Conservation (phyloP, 169 alveolate species). For the Hepatocystis sp. region DNA sequence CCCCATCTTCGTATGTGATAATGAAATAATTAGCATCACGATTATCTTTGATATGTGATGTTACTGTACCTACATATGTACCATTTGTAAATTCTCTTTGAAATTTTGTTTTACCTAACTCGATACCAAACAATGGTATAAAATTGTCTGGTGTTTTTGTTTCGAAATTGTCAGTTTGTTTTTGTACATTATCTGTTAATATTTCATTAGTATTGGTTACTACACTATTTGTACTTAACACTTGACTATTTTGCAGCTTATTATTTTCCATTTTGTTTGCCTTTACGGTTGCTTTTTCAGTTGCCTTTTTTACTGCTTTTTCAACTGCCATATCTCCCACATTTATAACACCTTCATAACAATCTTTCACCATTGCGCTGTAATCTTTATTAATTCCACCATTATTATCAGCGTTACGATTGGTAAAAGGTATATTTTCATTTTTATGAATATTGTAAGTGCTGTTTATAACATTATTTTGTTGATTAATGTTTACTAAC, state of each 20-base stretch:
- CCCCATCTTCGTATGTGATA: slow-evolving; percentile 76
- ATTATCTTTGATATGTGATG: slow-evolving; percentile 64
- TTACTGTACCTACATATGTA: slow-evolving; percentile 69
- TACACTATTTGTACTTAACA: too few relatives aligned
- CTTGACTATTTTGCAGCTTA: too few relatives aligned
- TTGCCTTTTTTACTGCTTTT: too few relatives aligned
- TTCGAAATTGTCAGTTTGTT: background rate
- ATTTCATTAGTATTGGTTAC: too few relatives aligned
- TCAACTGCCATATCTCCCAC: too few relatives aligned
- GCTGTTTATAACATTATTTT: background rate
- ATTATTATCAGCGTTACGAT: background rate
- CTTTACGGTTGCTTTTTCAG: too few relatives aligned
- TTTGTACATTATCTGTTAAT: too few relatives aligned
- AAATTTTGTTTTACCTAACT: slow-evolving; percentile 70
- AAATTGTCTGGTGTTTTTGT: slow-evolving; percentile 3
- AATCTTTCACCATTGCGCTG: too few relatives aligned
- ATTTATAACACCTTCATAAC: too few relatives aligned
- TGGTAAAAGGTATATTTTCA: background rate
- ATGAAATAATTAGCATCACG: slow-evolving; percentile 53
- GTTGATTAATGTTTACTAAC: too few relatives aligned
- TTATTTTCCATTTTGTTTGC: too few relatives aligned
- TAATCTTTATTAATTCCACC: background rate
- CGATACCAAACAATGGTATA: slow-evolving; percentile 68
- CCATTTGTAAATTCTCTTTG: slow-evolving; percentile 78
- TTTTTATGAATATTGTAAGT: background rate